phyloP scores from a whole-genome alignment of 805 yeast genomes.

The Pichia occidentalis region DNA sequence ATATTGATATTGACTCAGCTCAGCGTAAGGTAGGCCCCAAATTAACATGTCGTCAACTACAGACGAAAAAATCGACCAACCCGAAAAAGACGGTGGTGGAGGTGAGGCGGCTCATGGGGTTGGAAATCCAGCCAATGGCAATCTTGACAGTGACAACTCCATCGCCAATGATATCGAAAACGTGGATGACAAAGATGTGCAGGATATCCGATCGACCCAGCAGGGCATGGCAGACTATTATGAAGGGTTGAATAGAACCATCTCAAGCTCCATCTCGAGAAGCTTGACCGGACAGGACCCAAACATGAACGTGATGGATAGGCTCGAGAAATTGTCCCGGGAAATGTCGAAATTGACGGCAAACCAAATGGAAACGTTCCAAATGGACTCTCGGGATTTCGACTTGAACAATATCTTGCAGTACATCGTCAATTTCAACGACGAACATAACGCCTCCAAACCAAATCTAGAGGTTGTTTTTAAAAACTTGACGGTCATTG shows the following conservation, averaged over 20 bases:
- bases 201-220: not conserved
- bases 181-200: not conserved
- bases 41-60: not conserved
- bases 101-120: too few relatives aligned
- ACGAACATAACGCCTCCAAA: conserved; percentile 39
- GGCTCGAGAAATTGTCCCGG: conserved; percentile 10
- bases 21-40: not conserved
- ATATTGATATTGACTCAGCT: too few relatives aligned
- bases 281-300: conserved; percentile 5
- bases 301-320: conserved; percentile 8
- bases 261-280: conserved; percentile 2
- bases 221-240: conserved; percentile 8
- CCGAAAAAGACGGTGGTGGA: not conserved
- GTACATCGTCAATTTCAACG: conserved; percentile 32
- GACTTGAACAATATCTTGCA: conserved; percentile 34
- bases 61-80: not conserved
- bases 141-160: too few relatives aligned
- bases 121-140: too few relatives aligned
- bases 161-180: too few relatives aligned
- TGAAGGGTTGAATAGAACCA: conserved; percentile 1
- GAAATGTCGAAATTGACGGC: conserved; percentile 13
- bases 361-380: conserved; percentile 13
- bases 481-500: conserved; percentile 36
- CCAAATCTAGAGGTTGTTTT: conserved; percentile 38
- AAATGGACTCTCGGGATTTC: conserved; percentile 27